Evolutionary conservation across 148 eudicot genomes (phyloP), one percentile per base, ranked within the genome.

Genomic region (Chenopodium suecicum): DNA sequence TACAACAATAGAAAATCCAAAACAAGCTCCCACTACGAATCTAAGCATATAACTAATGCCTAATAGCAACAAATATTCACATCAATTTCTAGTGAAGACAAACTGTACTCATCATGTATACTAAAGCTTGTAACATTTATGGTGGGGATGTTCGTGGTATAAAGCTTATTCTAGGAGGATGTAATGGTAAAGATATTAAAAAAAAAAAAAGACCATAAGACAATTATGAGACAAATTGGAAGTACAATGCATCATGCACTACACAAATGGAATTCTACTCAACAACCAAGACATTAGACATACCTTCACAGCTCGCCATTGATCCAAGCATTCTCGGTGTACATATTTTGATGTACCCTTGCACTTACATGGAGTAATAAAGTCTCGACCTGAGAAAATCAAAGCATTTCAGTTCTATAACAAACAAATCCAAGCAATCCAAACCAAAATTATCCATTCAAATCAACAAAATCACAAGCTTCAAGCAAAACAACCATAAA

Each of bases 311-410:
- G 99, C 87, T 62, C 99, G 97, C 99, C 99, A 95, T 63, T 95
- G 99, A 87, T 95, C 97, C 85, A 95, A 84, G 86, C 99, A 95
- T 79, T 93, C 97, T 78, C 99, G 85, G 75, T 95, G 99, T 74
- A 95, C 98, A 84, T 84, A 95, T 86, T 94, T 95, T 64, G 99
- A 88, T 41, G 99, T 93, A 60, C 99, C 99, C 88, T 91, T 95
- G 83, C 99, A 95, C 86, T 91, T 95, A 90, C 99, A 95, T 20
- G 99, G 99, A 68, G 99, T 93, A 86, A 95, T 95, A 86, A 95
- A 95, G 82, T 95, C 99, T 80, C 99, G 89, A 77, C 99, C 99
- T 95, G 92, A 78, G 60, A 80, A 77, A 70, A 63, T 9, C 23
- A 25, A 14, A 1, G 1, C 67, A 62, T 60, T 78, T 83, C 44